A percentile compares a stretch with the other conserved stretches of the same genome.
Conservation (phyloP, 129 eudicot genomes). For the Helianthus tuberosus region DNA sequence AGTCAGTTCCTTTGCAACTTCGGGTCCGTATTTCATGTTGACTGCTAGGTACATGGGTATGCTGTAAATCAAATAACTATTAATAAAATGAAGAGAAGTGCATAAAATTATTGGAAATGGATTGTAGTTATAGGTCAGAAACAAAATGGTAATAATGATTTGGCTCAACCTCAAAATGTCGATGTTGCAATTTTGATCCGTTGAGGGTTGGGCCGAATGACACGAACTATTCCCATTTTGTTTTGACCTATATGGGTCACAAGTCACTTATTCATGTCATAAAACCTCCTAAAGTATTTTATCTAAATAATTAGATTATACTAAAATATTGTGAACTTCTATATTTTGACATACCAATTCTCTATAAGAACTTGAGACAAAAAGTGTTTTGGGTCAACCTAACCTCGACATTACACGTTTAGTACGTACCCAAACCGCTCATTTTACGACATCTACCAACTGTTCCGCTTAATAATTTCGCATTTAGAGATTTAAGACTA, state of each 20-base stretch:
- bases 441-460: neutral
- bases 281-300: neutral
- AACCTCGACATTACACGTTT: neutral
- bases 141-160: neutral
- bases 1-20: conserved; percentile 73
- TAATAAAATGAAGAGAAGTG: neutral
- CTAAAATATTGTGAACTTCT: neutral
- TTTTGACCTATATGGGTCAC: neutral
- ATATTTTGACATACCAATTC: neutral
- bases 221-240: neutral
- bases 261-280: neutral
- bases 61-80: conserved; percentile 45
- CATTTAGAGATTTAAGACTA: neutral
- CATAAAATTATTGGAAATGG: neutral
- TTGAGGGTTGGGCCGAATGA: neutral
- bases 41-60: conserved; percentile 69
- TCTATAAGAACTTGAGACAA: neutral
- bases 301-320: neutral
- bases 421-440: neutral
- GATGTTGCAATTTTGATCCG: neutral
- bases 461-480: neutral
- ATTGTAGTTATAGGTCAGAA: neutral
- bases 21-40: conserved; percentile 62
- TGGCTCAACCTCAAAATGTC: neutral
- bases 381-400: neutral